These are phyloP conservation scores for Verticillium dahliae DNA, from an alignment of 2,329 filamentous ascomycete genomes.

Conservation along the genomic window DNA sequence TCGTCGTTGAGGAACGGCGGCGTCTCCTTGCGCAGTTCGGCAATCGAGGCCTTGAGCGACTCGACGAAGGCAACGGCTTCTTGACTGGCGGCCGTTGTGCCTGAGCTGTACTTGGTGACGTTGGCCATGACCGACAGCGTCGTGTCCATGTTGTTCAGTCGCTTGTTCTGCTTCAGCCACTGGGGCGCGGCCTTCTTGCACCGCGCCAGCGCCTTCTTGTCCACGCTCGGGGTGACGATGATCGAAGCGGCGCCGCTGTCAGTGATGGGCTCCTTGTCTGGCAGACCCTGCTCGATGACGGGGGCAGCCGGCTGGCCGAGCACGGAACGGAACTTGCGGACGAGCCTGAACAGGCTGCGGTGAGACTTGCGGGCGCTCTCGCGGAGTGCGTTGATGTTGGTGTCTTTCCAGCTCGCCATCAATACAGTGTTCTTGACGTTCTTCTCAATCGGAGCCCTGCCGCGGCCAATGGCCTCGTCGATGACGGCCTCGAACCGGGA, in stretches of 20 bases:
- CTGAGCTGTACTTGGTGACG: constrained; percentile 24
- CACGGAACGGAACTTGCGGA: constrained; percentile 80
- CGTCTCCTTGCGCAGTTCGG: constrained; percentile 75
- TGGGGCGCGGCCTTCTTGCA: constrained; percentile 27
- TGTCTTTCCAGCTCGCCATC: constrained; percentile 95
- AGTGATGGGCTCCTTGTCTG: constrained; percentile 32
- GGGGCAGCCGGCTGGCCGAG: constrained; percentile 69
- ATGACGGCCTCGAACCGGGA: constrained; percentile 62
- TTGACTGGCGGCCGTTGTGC: constrained; percentile 1
- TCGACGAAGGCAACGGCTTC: constrained; percentile 52
- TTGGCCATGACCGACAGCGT: constrained; percentile 71
- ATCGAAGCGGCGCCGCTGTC: not conserved
- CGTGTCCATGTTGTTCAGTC: constrained; percentile 63
- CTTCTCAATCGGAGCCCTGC: constrained; percentile 75
- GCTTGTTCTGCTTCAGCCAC: constrained; percentile 44
- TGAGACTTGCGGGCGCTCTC: constrained; percentile 90
- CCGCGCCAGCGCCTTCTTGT: constrained; percentile 21
- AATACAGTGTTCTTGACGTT: constrained; percentile 90
- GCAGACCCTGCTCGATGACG: constrained; percentile 54
- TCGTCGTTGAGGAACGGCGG: constrained; percentile 77
- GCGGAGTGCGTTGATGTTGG: constrained; percentile 80
- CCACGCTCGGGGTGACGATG: constrained; percentile 18
- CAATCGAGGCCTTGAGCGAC: constrained; percentile 60
- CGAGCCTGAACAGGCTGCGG: constrained; percentile 82
- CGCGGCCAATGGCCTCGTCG: constrained; percentile 56